Percentiles rank a stretch among this genome's conserved stretches.
Evolutionary conservation across 495 filamentous ascomycete species (phyloP).

Genomic region (Aspergillus egyptiacus): DNA sequence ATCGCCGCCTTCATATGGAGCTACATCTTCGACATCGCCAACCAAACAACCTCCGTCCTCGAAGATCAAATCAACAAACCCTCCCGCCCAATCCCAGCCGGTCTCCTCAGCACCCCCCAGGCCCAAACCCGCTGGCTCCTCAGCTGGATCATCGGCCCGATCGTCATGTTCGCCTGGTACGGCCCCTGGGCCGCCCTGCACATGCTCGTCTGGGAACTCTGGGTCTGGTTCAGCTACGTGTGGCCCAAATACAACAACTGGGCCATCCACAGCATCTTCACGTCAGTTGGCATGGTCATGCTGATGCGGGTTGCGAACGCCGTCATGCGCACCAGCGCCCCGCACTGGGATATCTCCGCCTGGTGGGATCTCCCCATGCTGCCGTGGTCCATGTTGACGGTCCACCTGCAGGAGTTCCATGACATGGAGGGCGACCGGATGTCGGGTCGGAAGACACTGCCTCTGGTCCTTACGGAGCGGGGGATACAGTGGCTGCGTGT

Average conservation of each 20-base stretch:
- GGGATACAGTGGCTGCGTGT: not conserved
- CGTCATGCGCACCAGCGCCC: not conserved
- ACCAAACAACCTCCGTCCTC: slow-evolving; percentile 15
- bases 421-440: not conserved
- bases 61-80: slow-evolving; percentile 23
- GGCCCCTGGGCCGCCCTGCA: not conserved
- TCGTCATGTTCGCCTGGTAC: not conserved
- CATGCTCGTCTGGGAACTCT: not conserved
- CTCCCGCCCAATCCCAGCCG: slow-evolving; percentile 16
- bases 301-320: not conserved
- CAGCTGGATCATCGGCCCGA: not conserved
- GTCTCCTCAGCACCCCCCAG: slow-evolving; percentile 5
- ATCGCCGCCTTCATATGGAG: not conserved
- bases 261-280: not conserved
- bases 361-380: not conserved
- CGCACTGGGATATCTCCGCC: not conserved
- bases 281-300: not conserved
- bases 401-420: not conserved
- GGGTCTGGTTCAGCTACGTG: not conserved
- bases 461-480: not conserved
- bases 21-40: slow-evolving; percentile 19
- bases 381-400: not conserved
- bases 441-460: not conserved
- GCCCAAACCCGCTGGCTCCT: slow-evolving; percentile 14
- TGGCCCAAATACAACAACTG: not conserved